Evolutionary conservation across 1,139 yeast genomes (phyloP), one percentile per base, ranked within the genome.

Genomic region (Maudiozyma humilis): DNA sequence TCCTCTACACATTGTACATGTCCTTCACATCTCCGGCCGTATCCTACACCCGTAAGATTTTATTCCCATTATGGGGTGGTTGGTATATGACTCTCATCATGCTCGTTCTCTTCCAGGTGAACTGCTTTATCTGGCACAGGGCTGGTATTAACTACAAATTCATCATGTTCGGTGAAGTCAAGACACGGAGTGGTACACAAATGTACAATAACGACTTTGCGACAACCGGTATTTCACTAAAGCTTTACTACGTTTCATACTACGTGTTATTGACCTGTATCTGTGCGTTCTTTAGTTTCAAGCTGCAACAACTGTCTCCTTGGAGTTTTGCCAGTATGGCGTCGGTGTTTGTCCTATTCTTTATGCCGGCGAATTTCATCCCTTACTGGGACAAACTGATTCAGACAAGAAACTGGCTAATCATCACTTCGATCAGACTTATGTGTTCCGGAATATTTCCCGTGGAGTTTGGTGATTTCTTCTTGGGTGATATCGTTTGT

Each of bases 61-160:
- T 89, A 46, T 64, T 91, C 40, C 97, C 93, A 56, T 72, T 91
- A 3, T 91, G 96, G 95, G 96, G 82, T 4, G 97, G 97, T 1
- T 87, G 87, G 61, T 76, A 88, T 51, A 59, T 88, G 45, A 63
- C 82, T 4, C 69, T 75, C 36, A 54, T 88, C 15, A 72, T 82
- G 56, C 65, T 79, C 13, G 55, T 82, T 16, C 64, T 87, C 12
- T 81, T 89, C 59, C 80, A 81, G 8, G 48, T 84, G 33, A 80
- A 85, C 59, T 77, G 93, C 59, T 66, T 71, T 46, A 77, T 83
- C 4, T 91, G 95, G 88, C 75, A 79, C 25, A 61, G 65, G 41
- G 82, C 68, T 64, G 84, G 84, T 56, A 82, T 91, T 57, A 91
- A 89, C 62, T 91, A 91, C 62, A 83, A 83, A 55, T 89, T 91